Base-by-base conservation (phyloP, 345 rosid genomes). In the Geranium brycei region DNA sequence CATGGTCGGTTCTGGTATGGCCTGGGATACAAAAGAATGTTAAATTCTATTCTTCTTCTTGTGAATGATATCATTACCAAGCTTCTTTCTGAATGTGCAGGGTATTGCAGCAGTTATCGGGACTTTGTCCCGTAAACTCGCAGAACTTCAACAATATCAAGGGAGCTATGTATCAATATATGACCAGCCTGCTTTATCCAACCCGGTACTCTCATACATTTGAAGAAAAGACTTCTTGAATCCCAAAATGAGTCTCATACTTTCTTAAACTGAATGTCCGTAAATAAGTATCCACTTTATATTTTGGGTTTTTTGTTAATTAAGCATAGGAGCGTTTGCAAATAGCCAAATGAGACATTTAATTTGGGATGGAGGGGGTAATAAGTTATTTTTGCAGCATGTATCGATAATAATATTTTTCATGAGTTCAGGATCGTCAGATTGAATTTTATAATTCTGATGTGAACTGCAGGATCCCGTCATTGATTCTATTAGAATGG, bases 21-120 rank as follows among this genome's bases (percentile, higher is more conserved):
- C 11, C 6, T 47, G 11, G 13, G 7, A 11, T 47, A 47, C 53
- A 47, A 13, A 38, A 47, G 14, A 8, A 47, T 6, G 11, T 47
- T 11, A 13, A 8, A 47, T 47, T 13, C 3, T 47, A 47, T 47
- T 8, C 2, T 23, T 23, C 15, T 47, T 47, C 11, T 0, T 13
- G 14, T 47, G 53, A 47, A 47, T 47, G 15, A 47, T 10, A 23
- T 32, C 7, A 53, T 57, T n/a, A 66, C 51, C 30, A 19, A 35
- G 63, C 56, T 68, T 8, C 41, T 31, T 18, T 53, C 53, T 58
- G 57, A 66, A 59, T 68, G 41, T 35, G 57, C 73, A 93, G 99
- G 97, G 99, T 51, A 69, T 91, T 31, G 99, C 96, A 47, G 99
- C 99, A 65, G 99, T 95, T 81, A 88, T 88, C 72, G 97, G 97